Base-by-base conservation (phyloP, 2,329 filamentous ascomycete genomes). In the Curvularia hawaiiensis region DNA sequence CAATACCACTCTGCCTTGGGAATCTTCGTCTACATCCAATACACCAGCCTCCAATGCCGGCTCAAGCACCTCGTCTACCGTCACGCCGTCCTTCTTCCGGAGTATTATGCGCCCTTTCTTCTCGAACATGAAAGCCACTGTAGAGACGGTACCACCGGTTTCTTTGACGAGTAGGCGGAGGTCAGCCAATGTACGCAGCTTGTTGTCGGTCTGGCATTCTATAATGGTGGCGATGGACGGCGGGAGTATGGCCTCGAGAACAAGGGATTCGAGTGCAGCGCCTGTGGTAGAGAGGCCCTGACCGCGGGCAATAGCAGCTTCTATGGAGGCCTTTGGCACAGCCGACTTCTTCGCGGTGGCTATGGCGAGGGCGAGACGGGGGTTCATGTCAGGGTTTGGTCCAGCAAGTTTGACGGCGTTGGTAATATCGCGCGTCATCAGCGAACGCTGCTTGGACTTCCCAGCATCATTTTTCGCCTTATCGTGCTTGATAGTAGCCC, bases 401-500 rank as follows among this genome's bases (percentile, higher is more conserved):
- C 92, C 92, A 77, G 88, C 89, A 72, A 94, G 60, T 79, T 90
- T 92, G 1, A 91, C 91, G 58, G 88, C 88, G 60, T 88, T 84
- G 49, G 88, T 85, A 56, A 98, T 89, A 59, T 89, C 85, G 65
- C 90, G 88, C 22, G 88, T 83, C 67, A 96, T 84, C 44, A 82
- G 76, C 46, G 83, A 85, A 30, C 92, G 88, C 66, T 88, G 83
- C 43, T 84, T 84, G 77, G 87, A 91, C 78, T 93, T 97, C 67
- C 88, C 88, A 58, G 84, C 84, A 76, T 99, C 95, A 56, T 88
- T 90, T 60, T 89, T 91, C 50, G 89, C 92, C 78, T 99, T 99
- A 76, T 95, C 92, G 77, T 98, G 95, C 73, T 89, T 91, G 79
- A 97, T 98, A 71, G 95, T 96, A 56, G 92, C 92, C 95, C 95